Base-by-base conservation (phyloP, 2,329 filamentous ascomycete species). In the Leptosphaerulina australis region DNA sequence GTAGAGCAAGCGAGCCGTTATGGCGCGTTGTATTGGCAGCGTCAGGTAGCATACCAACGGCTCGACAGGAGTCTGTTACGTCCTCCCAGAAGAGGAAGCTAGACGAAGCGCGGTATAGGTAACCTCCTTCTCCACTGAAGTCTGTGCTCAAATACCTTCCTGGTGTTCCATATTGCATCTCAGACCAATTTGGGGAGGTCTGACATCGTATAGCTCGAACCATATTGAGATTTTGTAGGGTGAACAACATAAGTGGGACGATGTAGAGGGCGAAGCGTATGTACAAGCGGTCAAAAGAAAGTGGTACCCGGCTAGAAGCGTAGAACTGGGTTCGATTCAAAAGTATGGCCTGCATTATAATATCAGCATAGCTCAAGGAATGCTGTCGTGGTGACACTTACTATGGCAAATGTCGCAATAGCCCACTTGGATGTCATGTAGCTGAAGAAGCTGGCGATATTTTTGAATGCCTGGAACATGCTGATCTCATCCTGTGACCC, bases 321-420 rank as follows among this genome's bases (percentile, higher is more conserved):
- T 96, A 97, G 62, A 97, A 94, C 50, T 92, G 87, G 5, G 94
- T 95, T 49, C 94, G 85, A 70, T 97, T 97, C 18, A 97, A 79
- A 50, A 97, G 77, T 50, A 97, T 83, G 17, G 91, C 91, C 83
- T 87, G 53, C 18, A 41, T 7, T 31, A 15, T n/a, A 15, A 14
- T 17, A 35, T 55, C 25, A 60, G 45, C 26, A 24, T 15, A 18
- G 20, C 24, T 46, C 25, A 0, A 14, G 35, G 11, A 29, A 11
- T 7, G 17, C 22, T 14, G 17, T 31, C 1, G 20, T 6, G 4
- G 14, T 22, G 10, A 17, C 14, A 66, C 76, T 72, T 70, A 83
- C 81, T 80, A 93, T 89, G 28, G 87, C 84, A 62, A 97, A 86
- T 63, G 91, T 97, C 43, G 87, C 86, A 50, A 97, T 77, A 0